Conservation (phyloP, 2,329 filamentous ascomycete species). For the Microcyclospora tardicrescens region DNA sequence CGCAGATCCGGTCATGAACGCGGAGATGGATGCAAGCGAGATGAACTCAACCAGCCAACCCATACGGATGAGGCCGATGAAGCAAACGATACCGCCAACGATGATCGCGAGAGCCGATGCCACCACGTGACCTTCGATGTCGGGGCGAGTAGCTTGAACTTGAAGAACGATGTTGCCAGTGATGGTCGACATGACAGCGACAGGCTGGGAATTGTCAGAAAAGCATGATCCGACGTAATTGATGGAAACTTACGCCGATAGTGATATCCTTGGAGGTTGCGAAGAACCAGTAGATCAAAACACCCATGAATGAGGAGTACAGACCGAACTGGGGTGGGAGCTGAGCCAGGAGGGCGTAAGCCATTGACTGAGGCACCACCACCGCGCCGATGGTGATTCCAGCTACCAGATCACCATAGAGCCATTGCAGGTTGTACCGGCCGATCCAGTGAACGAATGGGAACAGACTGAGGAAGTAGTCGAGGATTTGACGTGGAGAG, state of each 20-base stretch:
- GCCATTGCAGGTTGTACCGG: conserved; percentile 81
- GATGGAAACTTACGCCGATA: conserved; percentile 58
- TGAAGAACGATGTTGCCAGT: conserved; percentile 68
- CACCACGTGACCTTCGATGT: conserved; percentile 51
- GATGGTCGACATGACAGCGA: conserved; percentile 88
- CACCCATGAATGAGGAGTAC: conserved; percentile 93
- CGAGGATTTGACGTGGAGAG: conserved; percentile 35
- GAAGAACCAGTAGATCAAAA: conserved; percentile 92
- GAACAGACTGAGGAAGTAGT: conserved; percentile 62
- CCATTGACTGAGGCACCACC: conserved; percentile 95
- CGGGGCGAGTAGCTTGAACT: conserved; percentile 44
- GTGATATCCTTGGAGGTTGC: conserved; percentile 98
- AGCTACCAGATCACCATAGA: conserved; percentile 77
- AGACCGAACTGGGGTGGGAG: conserved; percentile 74
- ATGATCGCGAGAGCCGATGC: conserved; percentile 70
- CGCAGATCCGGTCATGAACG: conserved; percentile 94
- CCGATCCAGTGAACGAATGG: conserved; percentile 83
- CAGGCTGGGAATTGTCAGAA: conserved; percentile 47
- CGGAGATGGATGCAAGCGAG: conserved; percentile 75
- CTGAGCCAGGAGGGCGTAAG: conserved; percentile 73
- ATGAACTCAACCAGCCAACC: conserved; percentile 93
- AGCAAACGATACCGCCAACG: conserved; percentile 60
- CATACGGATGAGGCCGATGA: conserved; percentile 63
- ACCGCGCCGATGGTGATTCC: conserved; percentile 65
- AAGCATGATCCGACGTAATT: not conserved